phyloP scores from a whole-genome alignment of 352 stramenopile species.

The Aphanomyces stellatus region DNA sequence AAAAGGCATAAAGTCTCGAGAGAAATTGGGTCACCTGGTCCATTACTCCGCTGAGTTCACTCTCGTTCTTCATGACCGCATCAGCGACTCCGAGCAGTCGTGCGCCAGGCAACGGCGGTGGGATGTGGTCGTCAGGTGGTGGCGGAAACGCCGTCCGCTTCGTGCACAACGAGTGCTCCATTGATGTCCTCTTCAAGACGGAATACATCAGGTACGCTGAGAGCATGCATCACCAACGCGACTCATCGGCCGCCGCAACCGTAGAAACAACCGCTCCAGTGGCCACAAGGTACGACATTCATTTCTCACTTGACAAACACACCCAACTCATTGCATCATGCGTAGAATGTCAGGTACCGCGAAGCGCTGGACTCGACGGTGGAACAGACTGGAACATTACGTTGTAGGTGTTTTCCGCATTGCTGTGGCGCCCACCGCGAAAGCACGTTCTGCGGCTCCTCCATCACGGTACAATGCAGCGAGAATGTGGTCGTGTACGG shows the following conservation, averaged over 20 bases:
- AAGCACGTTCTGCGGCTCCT: slow-evolving; percentile 18
- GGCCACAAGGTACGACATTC: slow-evolving; percentile 14
- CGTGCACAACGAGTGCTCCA: slow-evolving; percentile 14
- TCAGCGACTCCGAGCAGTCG: not conserved
- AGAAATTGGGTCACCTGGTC: no score
- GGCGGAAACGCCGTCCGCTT: slow-evolving; percentile 1
- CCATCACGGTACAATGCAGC: slow-evolving; percentile 10
- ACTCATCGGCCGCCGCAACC: no score
- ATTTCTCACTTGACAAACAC: not conserved
- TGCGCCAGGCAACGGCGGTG: not conserved
- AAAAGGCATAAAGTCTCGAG: no score
- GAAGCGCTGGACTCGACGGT: no score
- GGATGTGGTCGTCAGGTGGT: not conserved
- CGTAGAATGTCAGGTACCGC: slow-evolving; percentile 20
- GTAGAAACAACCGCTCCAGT: slow-evolving; percentile 20
- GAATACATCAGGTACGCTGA: slow-evolving; percentile 17
- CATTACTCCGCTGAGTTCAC: no score
- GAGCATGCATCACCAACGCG: no score
- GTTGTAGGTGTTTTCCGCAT: slow-evolving; percentile 16
- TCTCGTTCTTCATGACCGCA: not conserved
- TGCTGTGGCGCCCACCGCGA: slow-evolving; percentile 19
- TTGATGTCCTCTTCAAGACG: not conserved
- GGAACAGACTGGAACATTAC: not conserved
- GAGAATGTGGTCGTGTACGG: slow-evolving; percentile 11
- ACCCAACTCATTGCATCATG: not conserved